These are phyloP conservation scores for Coemansia sp. DNA, from an alignment of 192 early-diverging fungal species.

Conservation along the genomic window DNA sequence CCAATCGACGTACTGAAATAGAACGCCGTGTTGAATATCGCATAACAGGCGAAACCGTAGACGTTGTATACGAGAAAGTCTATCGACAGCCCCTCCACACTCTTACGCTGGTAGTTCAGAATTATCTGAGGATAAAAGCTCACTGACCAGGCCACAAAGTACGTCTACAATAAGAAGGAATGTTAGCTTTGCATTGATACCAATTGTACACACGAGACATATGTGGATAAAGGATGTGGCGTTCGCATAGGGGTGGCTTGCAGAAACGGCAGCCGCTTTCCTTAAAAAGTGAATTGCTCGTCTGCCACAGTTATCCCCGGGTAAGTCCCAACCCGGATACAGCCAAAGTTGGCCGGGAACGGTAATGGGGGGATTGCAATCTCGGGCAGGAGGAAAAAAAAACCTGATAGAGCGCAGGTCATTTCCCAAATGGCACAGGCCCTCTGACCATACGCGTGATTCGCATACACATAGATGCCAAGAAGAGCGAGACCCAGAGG, in stretches of 20 bases:
- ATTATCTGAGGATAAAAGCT: conserved; percentile 87
- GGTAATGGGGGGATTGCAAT: neutral
- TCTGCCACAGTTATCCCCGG: neutral
- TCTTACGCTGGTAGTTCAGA: conserved; percentile 75
- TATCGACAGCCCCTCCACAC: conserved; percentile 83
- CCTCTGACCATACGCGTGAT: neutral
- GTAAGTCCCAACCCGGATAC: neutral
- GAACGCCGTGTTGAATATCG: conserved; percentile 77
- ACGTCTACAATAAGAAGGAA: conserved; percentile 54
- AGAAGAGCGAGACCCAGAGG: neutral
- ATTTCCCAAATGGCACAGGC: neutral
- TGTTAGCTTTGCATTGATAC: neutral
- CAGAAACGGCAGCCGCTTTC: neutral
- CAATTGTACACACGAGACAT: neutral
- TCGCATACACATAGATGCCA: neutral
- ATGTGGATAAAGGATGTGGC: neutral
- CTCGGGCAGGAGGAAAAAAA: neutral
- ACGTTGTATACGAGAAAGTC: conserved; percentile 90
- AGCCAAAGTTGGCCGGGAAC: neutral
- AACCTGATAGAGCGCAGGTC: neutral
- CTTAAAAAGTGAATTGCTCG: neutral
- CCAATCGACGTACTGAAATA: conserved; percentile 64
- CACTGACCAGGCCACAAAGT: conserved; percentile 85
- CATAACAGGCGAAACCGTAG: conserved; percentile 83
- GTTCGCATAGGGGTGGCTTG: neutral